phyloP scores from a whole-genome alignment of 768 basidiomycete genomes.

The Trametes sanguinea region DNA sequence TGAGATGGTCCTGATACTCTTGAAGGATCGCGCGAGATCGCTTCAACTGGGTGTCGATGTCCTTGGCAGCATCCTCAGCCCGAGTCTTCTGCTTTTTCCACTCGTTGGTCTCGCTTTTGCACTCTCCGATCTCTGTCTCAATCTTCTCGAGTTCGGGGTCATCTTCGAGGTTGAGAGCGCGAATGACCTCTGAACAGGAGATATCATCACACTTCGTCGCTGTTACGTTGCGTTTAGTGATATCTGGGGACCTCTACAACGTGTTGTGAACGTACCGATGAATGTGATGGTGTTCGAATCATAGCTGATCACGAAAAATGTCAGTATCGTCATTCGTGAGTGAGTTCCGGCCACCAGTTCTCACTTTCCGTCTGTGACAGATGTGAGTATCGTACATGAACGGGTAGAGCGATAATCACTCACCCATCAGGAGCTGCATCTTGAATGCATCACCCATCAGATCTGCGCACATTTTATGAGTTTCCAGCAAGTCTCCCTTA shows the following conservation, averaged over 20 bases:
- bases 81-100: conserved; percentile 45
- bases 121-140: conserved; percentile 45
- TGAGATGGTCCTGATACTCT: conserved; percentile 49
- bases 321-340: too few species aligned
- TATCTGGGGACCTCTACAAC: neutral
- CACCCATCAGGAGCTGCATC: conserved; percentile 53
- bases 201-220: conserved; percentile 68
- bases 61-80: conserved; percentile 45
- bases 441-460: conserved; percentile 67
- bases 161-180: conserved; percentile 50
- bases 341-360: conserved; percentile 24
- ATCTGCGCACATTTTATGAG: conserved; percentile 35
- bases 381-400: neutral
- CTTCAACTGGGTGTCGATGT: conserved; percentile 43
- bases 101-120: conserved; percentile 38
- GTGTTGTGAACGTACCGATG: conserved; percentile 44
- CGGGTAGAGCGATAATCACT: conserved; percentile 5
- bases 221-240: conserved; percentile 22
- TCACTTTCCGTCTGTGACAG: conserved; percentile 57
- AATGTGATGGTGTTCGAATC: conserved; percentile 62
- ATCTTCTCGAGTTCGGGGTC: conserved; percentile 54
- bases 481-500: neutral
- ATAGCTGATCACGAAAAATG: conserved; percentile 40
- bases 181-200: conserved; percentile 58
- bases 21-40: conserved; percentile 36